Evolutionary conservation across 345 rosid genomes (phyloP).

Genomic region (Brassica incana): DNA sequence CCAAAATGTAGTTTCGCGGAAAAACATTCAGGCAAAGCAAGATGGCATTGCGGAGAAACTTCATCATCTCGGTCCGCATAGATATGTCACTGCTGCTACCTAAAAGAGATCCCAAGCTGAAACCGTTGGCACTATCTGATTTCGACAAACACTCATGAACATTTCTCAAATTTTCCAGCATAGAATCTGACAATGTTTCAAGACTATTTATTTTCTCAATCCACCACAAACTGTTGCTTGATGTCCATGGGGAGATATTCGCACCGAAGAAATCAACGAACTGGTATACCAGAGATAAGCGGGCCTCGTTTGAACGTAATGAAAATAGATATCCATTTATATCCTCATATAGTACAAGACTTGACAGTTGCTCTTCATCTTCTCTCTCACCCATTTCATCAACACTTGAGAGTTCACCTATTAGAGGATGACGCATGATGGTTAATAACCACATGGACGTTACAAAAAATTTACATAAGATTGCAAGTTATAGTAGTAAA

Average conservation of each 20-base stretch:
- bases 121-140: conserved; percentile 38
- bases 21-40: conserved; percentile 73
- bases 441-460: neutral
- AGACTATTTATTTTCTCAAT: conserved; percentile 61
- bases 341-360: conserved; percentile 81
- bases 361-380: conserved; percentile 64
- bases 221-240: conserved; percentile 87
- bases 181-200: conserved; percentile 63
- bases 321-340: conserved; percentile 73
- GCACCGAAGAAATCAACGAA: conserved; percentile 89
- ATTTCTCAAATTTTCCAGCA: conserved; percentile 53
- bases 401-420: conserved; percentile 47
- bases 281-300: conserved; percentile 66
- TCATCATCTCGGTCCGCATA: conserved; percentile 61
- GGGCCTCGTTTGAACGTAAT: conserved; percentile 68
- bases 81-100: conserved; percentile 48
- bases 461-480: neutral
- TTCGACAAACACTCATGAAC: conserved; percentile 39
- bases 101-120: conserved; percentile 51
- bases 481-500: conserved; percentile 18
- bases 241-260: conserved; percentile 60
- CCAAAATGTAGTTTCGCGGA: conserved; percentile 74
- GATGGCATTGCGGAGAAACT: conserved; percentile 78
- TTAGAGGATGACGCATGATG: conserved; percentile 8
- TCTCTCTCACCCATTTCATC: conserved; percentile 51